These are phyloP conservation scores for Podospora comata DNA, from an alignment of 495 filamentous ascomycete species.

Conservation along the genomic window DNA sequence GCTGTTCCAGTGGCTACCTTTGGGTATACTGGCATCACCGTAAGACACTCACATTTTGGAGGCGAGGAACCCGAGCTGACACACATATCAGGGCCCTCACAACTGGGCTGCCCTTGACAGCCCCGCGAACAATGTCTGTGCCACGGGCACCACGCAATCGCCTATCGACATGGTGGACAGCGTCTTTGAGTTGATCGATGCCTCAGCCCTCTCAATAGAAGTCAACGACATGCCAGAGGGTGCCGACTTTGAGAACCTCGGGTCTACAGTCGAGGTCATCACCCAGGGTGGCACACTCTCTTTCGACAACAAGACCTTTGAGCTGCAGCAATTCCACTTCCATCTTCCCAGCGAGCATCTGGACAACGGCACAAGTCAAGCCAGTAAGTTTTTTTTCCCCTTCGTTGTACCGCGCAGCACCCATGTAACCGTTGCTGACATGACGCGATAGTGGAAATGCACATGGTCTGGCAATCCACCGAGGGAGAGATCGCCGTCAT, in stretches of 20 bases:
- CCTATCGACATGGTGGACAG: constrained; percentile 55
- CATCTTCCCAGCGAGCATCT: constrained; percentile 70
- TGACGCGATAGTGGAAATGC: constrained; percentile 53
- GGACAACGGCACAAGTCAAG: constrained; percentile 41
- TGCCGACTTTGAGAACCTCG: constrained; percentile 57
- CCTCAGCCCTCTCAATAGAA: constrained; percentile 33
- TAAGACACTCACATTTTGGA: constrained; percentile 4
- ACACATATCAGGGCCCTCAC: constrained; percentile 46
- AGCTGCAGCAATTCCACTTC: constrained; percentile 65
- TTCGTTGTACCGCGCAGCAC: too few species aligned
- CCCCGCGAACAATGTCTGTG: constrained; percentile 48
- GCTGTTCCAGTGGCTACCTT: constrained; percentile 35
- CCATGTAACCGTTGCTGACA: constrained; percentile 13
- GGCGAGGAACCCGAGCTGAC: background rate
- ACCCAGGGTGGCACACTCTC: constrained; percentile 40
- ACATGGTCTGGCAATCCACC: constrained; percentile 59
- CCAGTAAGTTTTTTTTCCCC: constrained; percentile 32
- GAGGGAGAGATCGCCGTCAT: constrained; percentile 52
- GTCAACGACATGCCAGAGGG: constrained; percentile 38
- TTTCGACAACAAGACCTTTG: constrained; percentile 46
- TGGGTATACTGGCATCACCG: constrained; percentile 49
- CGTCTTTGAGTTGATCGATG: constrained; percentile 42
- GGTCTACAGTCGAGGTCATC: constrained; percentile 57
- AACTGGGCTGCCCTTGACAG: constrained; percentile 54
- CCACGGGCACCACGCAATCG: constrained; percentile 56